Percentiles rank a stretch among this genome's conserved stretches.
Evolutionary conservation across 495 filamentous ascomycete genomes (phyloP).

Genomic region (Penicillium daleae): DNA sequence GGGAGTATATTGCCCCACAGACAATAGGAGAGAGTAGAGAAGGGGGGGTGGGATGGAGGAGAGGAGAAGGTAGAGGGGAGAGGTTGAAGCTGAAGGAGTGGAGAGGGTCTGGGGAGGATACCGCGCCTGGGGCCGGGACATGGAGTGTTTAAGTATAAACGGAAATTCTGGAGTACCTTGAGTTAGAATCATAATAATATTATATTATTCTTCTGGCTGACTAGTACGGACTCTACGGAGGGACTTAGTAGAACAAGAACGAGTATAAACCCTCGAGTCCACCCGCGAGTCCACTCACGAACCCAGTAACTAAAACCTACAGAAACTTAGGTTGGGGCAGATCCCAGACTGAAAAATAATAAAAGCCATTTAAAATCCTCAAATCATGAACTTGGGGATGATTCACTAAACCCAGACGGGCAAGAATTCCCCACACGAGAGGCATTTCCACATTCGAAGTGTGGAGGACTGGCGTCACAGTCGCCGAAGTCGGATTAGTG

Average conservation of each 20-base stretch:
- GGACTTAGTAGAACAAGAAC: no score
- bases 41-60: constrained; percentile 2
- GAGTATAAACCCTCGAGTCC: not conserved
- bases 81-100: constrained; percentile 26
- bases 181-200: not conserved
- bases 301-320: constrained; percentile 9
- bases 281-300: constrained; percentile 1
- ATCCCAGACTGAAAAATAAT: constrained; percentile 12
- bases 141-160: constrained; percentile 30
- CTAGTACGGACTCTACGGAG: no score
- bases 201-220: not conserved
- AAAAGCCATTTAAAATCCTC: not conserved
- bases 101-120: constrained; percentile 28
- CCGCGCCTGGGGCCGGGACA: constrained; percentile 23
- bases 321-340: constrained; percentile 20
- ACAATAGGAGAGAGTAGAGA: constrained; percentile 1
- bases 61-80: constrained; percentile 9
- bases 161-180: not conserved
- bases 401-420: constrained; percentile 14
- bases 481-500: constrained; percentile 8
- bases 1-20: constrained; percentile 9
- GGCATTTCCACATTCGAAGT: constrained; percentile 30
- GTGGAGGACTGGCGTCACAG: constrained; percentile 20
- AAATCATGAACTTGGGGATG: constrained; percentile 1
- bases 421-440: constrained; percentile 31